Evolutionary conservation across 2,329 filamentous ascomycete genomes (phyloP), one percentile per base, ranked within the genome.

Genomic region (Hansfordia pulvinata): DNA sequence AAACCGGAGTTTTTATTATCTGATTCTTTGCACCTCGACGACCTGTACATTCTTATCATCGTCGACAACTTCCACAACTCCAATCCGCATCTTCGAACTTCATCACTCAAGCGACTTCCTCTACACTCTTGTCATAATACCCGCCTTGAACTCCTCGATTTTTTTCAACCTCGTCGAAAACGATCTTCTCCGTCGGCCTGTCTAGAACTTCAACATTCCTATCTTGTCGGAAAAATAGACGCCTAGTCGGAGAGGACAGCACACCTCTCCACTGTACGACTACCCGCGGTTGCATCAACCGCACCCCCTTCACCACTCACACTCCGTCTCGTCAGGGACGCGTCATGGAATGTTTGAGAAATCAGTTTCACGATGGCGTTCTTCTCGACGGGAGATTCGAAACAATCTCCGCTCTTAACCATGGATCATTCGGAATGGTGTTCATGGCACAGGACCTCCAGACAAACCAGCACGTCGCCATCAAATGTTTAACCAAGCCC

Each of bases 391-490:
- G 83, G 53, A 86, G 90, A 40, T 98, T 90, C 54, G 67, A 81
- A 58, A 93, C 86, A 30, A 68, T 94, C 47, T 82, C 86, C 40
- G 86, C 90, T 31, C 79, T 98, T 60, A 98, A 98, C 52, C 85
- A 94, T 68, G 90, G 90, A 42, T 96, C 90, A 30, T 98, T 96
- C 49, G 90, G 90, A 49, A 92, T 96, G 83, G 90, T 98, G 44
- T 94, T 94, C 57, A 76, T 85, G 58, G 90, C 88, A 33, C 78
- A 69, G 50, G 85, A 98, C 52, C 63, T 76, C 38, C 51, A 64
- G 37, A 93, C 81, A 33, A 71, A 76, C 41, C 65, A 90, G 32
- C 69, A 73, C 32, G 90, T 98, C 41, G 90, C 90, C 35, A 81
- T 98, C 68, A 98, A 98, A 61, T 94, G 88, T 54, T 62, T 96